Conservation (phyloP, 257 asterid genomes). For the Capsicum pubescens region DNA sequence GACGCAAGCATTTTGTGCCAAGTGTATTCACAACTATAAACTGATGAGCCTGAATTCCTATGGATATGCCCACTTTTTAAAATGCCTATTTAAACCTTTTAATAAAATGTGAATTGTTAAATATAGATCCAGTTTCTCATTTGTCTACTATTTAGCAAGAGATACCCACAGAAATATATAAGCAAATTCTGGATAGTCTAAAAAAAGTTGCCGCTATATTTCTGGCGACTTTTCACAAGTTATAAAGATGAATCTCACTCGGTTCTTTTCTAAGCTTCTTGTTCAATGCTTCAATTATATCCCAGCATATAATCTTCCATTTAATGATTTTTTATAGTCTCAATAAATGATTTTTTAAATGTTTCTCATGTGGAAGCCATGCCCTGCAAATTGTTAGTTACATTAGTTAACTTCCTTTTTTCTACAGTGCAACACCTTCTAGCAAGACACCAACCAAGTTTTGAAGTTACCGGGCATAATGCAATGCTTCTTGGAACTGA, state of each 20-base stretch:
- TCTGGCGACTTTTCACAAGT: background rate
- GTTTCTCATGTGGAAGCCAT: background rate
- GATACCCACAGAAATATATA: conserved; percentile 2
- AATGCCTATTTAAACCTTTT: background rate
- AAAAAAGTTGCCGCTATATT: background rate
- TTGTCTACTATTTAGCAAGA: background rate
- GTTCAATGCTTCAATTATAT: background rate
- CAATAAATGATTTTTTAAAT: background rate
- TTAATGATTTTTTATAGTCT: background rate
- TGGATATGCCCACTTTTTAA: conserved; percentile 18
- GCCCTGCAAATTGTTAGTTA: conserved; percentile 25
- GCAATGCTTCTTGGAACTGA: conserved; percentile 69
- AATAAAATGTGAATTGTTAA: conserved; percentile 6
- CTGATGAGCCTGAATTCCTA: background rate
- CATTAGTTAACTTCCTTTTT: conserved; percentile 19
- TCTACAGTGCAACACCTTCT: conserved; percentile 45
- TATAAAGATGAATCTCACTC: background rate
- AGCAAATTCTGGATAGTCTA: background rate
- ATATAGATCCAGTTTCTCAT: background rate
- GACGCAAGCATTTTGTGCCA: background rate
- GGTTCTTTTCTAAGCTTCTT: background rate
- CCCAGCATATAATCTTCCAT: background rate
- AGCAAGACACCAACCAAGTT: conserved; percentile 76
- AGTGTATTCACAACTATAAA: background rate
- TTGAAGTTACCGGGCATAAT: conserved; percentile 82